Conservation (phyloP, 2,329 filamentous ascomycete genomes). For the Aspergillus glaucus region DNA sequence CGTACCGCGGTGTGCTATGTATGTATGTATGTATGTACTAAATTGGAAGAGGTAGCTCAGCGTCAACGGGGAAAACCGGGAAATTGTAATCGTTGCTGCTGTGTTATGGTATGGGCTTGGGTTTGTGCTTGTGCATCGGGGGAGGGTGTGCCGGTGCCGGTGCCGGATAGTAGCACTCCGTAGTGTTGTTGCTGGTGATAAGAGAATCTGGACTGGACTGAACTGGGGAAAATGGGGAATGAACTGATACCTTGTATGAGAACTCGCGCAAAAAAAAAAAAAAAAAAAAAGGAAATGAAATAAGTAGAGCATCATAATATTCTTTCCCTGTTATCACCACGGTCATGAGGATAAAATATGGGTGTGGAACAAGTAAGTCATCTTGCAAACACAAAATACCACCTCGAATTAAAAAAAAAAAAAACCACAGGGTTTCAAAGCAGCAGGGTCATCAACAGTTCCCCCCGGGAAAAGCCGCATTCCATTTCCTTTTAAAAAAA, state of each 20-base stretch:
- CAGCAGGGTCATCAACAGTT: background rate
- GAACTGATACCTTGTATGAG: background rate
- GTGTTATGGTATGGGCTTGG: too few relatives aligned
- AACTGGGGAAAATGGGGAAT: too few relatives aligned
- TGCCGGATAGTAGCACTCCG: too few relatives aligned
- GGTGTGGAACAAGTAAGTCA: too few relatives aligned
- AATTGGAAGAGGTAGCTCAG: too few relatives aligned
- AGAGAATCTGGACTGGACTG: too few relatives aligned
- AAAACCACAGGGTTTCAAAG: background rate
- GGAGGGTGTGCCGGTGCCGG: too few relatives aligned
- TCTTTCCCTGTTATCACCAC: constrained; percentile 7
- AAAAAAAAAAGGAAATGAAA: constrained; percentile 2
- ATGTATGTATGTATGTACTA: too few relatives aligned
- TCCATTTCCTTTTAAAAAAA: background rate
- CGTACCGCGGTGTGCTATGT: background rate
- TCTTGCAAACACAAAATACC: background rate
- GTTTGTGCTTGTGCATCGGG: too few relatives aligned
- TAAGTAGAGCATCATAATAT: background rate
- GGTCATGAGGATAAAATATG: constrained; percentile 5
- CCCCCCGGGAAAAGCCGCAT: background rate
- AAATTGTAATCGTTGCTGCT: too few relatives aligned
- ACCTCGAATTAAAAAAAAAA: background rate
- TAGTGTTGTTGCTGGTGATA: too few relatives aligned
- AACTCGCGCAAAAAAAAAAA: background rate
- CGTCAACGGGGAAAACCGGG: too few relatives aligned